Conservation (phyloP, 2,329 filamentous ascomycete genomes). For the Talaromyces sp. region DNA sequence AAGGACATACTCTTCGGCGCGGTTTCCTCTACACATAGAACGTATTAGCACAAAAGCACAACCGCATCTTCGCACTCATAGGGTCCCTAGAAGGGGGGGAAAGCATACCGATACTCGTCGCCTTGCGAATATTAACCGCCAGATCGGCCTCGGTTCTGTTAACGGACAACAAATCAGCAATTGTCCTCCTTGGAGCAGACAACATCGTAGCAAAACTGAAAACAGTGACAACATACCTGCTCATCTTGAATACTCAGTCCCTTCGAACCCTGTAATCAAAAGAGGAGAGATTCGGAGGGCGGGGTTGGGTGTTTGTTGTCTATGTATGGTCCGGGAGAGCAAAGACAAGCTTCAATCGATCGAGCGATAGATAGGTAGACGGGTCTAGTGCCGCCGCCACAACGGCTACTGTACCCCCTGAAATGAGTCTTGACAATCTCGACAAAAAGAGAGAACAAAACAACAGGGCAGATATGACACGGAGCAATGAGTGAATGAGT, state of each 20-base stretch:
- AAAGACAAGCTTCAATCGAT: background rate
- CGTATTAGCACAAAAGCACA: constrained; percentile 11
- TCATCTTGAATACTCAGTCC: constrained; percentile 51
- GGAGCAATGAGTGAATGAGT: background rate
- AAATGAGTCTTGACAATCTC: background rate
- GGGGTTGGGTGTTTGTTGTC: background rate
- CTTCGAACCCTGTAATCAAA: background rate
- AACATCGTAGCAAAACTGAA: background rate
- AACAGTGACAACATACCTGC: constrained; percentile 53
- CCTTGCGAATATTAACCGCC: constrained; percentile 66
- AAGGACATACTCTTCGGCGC: constrained; percentile 61
- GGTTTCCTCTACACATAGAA: constrained; percentile 55
- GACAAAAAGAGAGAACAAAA: background rate
- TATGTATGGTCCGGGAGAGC: background rate
- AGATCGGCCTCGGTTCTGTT: constrained; percentile 62
- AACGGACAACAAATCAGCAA: background rate
- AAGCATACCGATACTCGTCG: constrained; percentile 58
- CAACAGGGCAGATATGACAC: background rate
- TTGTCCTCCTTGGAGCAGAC: constrained; percentile 22
- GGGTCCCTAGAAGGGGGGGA: background rate
- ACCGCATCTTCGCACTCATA: background rate
- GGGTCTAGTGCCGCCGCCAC: constrained; percentile 5
- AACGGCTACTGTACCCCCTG: background rate
- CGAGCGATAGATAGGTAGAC: background rate
- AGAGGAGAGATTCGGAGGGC: background rate